Evolutionary conservation across 495 filamentous ascomycete species (phyloP), one percentile per base, ranked within the genome.

Genomic region (Penicillium turbatum): DNA sequence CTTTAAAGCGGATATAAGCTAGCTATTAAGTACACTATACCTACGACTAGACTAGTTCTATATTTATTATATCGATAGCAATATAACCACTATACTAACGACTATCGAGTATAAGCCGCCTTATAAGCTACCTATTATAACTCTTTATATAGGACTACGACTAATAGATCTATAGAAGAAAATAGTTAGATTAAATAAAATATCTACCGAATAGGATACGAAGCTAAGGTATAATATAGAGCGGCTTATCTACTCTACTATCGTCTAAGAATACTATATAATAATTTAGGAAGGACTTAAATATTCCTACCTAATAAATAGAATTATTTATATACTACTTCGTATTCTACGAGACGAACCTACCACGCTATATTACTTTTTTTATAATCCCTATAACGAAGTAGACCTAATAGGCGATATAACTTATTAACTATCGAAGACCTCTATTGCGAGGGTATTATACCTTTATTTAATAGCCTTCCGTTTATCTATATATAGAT

Each of bases 41-140:
- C 51, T 55, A 32, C 11, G 41, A 29, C 59, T 56, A 8, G 59
- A 67, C 37, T 49, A 68, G 24, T 68, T 55, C 31, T 65, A 55
- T 13, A 61, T 68, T 36, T 48, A 62, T 51, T 50, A 60, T 17
- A 38, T 63, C 24, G 48, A 63, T 13, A 37, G 45, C 51, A 55
- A 48, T 47, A 63, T 51, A 9, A 61, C 52, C 17, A 64, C 55
- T 26, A 26, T 69, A 6, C 57, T 67, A 26, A 59, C 55, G 6
- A 56, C 61, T 1, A 62, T 70, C 30, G 63, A 70, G 48, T 70
- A 73, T 40, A 72, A 74, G 48, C 63, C 67, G 24, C 60, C 65
- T 30, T 64, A 72, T 42, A 75, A 75, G 56, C 62, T 73, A 1
- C 57, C 65, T 3, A 51, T 63, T 7, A 59, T 55, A 29, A 59